Evolutionary conservation across 148 eudicot genomes (phyloP).

Genomic region (Chenopodium suecicum): DNA sequence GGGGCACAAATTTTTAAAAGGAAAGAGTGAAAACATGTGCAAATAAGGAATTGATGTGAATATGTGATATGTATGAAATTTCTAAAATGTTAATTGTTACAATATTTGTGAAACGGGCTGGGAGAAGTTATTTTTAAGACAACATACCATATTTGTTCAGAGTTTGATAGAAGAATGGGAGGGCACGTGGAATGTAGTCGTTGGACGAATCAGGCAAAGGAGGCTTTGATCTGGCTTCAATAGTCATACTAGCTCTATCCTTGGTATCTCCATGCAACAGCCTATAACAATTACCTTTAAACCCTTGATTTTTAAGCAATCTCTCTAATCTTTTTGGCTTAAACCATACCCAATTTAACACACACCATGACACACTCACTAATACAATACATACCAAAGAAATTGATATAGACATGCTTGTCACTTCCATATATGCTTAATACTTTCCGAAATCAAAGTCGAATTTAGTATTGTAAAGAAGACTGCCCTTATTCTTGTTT

Average conservation of each 20-base stretch:
- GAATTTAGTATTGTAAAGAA: too few relatives aligned
- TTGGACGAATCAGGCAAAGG: constrained; percentile 17
- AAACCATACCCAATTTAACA: constrained; percentile 52
- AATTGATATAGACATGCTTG: background rate
- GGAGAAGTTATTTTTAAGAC: too few relatives aligned
- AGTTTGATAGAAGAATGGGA: constrained; percentile 27
- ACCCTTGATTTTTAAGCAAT: constrained; percentile 42
- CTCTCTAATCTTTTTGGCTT: constrained; percentile 46
- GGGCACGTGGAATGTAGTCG: constrained; percentile 17
- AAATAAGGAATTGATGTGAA: too few relatives aligned
- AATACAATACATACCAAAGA: constrained; percentile 11
- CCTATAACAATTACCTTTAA: constrained; percentile 44
- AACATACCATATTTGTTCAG: constrained; percentile 28
- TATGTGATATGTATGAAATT: too few relatives aligned
- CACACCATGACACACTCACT: constrained; percentile 18
- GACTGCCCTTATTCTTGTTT: too few relatives aligned
- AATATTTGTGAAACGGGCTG: too few relatives aligned
- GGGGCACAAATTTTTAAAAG: too few relatives aligned
- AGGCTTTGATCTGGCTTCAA: constrained; percentile 28
- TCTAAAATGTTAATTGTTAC: too few relatives aligned
- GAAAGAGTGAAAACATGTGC: too few relatives aligned
- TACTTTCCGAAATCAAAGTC: too few relatives aligned
- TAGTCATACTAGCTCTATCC: constrained; percentile 24
- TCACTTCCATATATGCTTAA: background rate
- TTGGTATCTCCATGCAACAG: constrained; percentile 40